These are phyloP conservation scores for Licmophora abbreviata DNA, from an alignment of 108 stramenopile species.

Conservation along the genomic window DNA sequence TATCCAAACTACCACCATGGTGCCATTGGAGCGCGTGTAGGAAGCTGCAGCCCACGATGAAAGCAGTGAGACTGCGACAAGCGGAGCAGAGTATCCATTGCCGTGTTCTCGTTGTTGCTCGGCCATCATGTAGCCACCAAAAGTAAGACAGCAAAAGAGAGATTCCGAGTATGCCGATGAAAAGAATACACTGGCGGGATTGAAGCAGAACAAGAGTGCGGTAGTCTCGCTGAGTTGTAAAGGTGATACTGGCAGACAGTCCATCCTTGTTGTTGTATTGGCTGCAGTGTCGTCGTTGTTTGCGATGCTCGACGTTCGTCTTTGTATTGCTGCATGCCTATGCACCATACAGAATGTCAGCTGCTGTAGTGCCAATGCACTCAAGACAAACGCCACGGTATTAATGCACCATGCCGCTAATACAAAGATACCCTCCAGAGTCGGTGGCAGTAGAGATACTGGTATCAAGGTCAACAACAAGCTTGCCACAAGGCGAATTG, in stretches of 20 bases:
- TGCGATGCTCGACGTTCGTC: slow-evolving; percentile 1
- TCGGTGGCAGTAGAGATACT: slow-evolving; percentile 34
- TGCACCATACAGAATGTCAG: slow-evolving; percentile 28
- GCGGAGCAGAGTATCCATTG: background rate
- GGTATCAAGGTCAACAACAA: slow-evolving; percentile 23
- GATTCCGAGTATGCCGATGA: slow-evolving; percentile 75
- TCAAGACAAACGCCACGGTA: slow-evolving; percentile 39
- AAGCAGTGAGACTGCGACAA: background rate
- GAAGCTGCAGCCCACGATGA: slow-evolving; percentile 57
- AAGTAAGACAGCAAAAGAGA: slow-evolving; percentile 52
- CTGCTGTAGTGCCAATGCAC: slow-evolving; percentile 42
- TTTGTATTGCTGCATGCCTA: background rate
- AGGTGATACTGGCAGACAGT: background rate
- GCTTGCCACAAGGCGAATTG: slow-evolving; percentile 37
- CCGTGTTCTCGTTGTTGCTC: background rate
- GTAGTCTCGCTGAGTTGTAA: too few species aligned
- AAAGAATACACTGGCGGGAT: slow-evolving; percentile 84
- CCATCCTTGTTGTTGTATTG: slow-evolving; percentile 1
- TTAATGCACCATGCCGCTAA: slow-evolving; percentile 49
- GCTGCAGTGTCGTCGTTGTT: background rate
- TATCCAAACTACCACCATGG: slow-evolving; percentile 48
- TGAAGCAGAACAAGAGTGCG: slow-evolving; percentile 36
- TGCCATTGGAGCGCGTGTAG: slow-evolving; percentile 74
- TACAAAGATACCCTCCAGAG: slow-evolving; percentile 51
- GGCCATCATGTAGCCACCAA: slow-evolving; percentile 16